A percentile compares a stretch with the other conserved stretches of the same genome.
Evolutionary conservation across 106 monocot species (phyloP).

Genomic region (Acanthochlamys bracteata): DNA sequence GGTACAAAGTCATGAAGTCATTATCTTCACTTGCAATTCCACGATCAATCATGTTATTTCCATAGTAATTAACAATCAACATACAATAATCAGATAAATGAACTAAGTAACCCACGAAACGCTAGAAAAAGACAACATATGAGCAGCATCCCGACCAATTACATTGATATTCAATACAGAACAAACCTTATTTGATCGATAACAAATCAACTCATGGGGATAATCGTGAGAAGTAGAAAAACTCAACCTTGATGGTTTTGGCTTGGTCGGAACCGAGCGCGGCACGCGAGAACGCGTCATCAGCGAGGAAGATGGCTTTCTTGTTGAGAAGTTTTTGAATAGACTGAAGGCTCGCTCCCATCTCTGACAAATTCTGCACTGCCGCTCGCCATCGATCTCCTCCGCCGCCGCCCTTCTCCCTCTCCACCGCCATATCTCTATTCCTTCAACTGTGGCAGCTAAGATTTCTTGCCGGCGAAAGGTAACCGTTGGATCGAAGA

Average conservation of each 20-base stretch:
- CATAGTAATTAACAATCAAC: background rate
- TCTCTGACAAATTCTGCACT: too few species aligned
- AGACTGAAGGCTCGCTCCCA: too few species aligned
- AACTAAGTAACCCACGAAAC: background rate
- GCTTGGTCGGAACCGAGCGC: background rate
- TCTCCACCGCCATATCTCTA: too few species aligned
- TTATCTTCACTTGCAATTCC: background rate
- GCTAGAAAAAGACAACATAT: background rate
- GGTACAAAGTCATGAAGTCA: too few species aligned
- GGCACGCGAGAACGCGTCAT: background rate
- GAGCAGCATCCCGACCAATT: too few species aligned
- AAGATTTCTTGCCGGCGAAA: too few species aligned
- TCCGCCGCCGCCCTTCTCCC: too few species aligned
- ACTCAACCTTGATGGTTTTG: background rate
- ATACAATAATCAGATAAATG: background rate
- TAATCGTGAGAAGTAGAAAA: background rate
- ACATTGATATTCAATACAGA: too few species aligned
- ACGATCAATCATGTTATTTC: background rate
- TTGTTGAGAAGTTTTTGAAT: background rate
- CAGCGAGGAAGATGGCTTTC: background rate
- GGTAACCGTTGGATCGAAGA: too few species aligned
- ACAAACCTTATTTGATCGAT: too few species aligned
- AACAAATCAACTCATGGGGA: background rate
- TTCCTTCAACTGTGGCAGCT: too few species aligned
- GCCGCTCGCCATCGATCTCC: too few species aligned